phyloP scores from a whole-genome alignment of 352 stramenopile genomes.

The Phytopythium montanum region DNA sequence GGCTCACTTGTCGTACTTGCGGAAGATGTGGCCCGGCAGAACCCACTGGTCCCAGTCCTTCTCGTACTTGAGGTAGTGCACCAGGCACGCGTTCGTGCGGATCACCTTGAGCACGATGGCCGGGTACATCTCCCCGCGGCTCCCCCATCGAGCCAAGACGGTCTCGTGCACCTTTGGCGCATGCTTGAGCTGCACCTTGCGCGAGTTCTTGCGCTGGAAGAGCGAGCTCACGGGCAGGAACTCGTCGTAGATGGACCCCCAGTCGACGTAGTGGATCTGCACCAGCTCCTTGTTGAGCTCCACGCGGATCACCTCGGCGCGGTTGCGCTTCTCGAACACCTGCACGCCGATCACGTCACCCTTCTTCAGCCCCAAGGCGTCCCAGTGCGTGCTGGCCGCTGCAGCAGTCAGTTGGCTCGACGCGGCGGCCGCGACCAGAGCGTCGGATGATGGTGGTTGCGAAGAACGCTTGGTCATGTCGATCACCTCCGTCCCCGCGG shows the following conservation, averaged over 20 bases:
- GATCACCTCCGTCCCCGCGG: conserved; percentile 11
- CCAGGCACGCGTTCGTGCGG: conserved; percentile 65
- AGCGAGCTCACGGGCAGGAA: conserved; percentile 61
- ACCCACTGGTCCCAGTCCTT: conserved; percentile 86
- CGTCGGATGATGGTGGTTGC: conserved; percentile 1
- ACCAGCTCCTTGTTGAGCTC: conserved; percentile 68
- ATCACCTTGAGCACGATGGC: conserved; percentile 80
- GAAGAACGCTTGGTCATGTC: conserved; percentile 1
- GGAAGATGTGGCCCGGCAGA: conserved; percentile 74
- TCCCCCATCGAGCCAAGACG: conserved; percentile 76
- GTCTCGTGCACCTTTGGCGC: conserved; percentile 65
- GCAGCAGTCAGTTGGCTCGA: conserved; percentile 9
- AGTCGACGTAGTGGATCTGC: conserved; percentile 78
- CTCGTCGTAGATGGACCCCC: conserved; percentile 82
- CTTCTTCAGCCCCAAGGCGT: conserved; percentile 51
- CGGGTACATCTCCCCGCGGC: conserved; percentile 66
- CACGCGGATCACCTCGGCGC: conserved; percentile 58
- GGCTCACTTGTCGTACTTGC: conserved; percentile 43
- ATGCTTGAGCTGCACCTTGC: conserved; percentile 56
- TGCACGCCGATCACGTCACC: conserved; percentile 70
- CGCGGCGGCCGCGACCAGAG: neutral
- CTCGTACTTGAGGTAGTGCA: conserved; percentile 84
- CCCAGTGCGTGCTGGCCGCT: conserved; percentile 50
- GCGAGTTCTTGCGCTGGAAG: conserved; percentile 46
- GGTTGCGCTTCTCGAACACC: conserved; percentile 73